Evolutionary conservation across 352 stramenopile species (phyloP).

Genomic region (Phytophthora syringae): DNA sequence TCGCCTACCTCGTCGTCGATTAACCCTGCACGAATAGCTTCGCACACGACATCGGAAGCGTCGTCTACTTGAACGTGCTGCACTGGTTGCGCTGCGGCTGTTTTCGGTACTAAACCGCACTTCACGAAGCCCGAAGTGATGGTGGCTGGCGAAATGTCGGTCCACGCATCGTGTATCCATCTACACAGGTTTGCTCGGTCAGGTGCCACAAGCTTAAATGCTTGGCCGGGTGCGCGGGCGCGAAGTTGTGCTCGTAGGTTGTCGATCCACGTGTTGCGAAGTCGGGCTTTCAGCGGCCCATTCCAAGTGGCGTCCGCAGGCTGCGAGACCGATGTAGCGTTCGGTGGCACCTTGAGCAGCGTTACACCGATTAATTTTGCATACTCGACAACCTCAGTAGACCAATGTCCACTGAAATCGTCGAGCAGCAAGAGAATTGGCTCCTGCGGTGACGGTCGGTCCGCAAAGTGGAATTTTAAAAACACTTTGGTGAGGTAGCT

Average conservation of each 20-base stretch:
- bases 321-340: conserved; percentile 2
- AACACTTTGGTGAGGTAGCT: too few species aligned
- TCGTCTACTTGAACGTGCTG: too few species aligned
- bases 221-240: background rate
- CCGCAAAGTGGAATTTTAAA: too few species aligned
- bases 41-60: too few species aligned
- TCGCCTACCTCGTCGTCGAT: too few species aligned
- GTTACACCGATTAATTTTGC: background rate
- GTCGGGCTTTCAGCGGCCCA: background rate
- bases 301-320: conserved; percentile 1
- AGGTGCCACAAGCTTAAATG: background rate
- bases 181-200: background rate
- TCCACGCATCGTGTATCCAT: background rate
- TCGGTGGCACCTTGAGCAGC: background rate
- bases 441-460: too few species aligned
- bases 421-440: conserved; percentile 3
- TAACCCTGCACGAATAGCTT: too few species aligned
- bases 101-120: too few species aligned
- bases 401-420: conserved; percentile 4
- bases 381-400: background rate
- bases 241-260: background rate
- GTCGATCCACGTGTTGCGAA: background rate
- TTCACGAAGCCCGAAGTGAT: too few species aligned
- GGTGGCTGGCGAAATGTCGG: too few species aligned
- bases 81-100: too few species aligned